A percentile compares a stretch with the other conserved stretches of the same genome.
phyloP scores from a whole-genome alignment of 352 stramenopile genomes.

The Discostella stelligera region DNA sequence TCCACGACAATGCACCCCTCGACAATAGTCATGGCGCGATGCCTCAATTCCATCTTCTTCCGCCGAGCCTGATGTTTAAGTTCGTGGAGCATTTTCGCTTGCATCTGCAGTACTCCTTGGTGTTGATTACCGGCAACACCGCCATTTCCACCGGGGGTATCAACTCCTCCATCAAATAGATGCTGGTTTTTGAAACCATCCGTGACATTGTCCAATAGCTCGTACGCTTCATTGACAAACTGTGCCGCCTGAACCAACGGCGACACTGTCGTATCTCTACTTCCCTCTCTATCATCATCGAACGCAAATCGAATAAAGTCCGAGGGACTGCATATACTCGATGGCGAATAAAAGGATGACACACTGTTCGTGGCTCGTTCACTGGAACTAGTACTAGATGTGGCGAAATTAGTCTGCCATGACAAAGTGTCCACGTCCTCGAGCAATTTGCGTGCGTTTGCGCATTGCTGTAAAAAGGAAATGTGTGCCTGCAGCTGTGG shows the following conservation, averaged over 20 bases:
- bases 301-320: slow-evolving; percentile 15
- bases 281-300: neutral
- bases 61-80: slow-evolving; percentile 15
- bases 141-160: slow-evolving; percentile 16
- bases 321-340: neutral
- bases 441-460: slow-evolving; percentile 22
- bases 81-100: slow-evolving; percentile 22
- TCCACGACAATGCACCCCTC: slow-evolving; percentile 27
- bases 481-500: slow-evolving; percentile 19
- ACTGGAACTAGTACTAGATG: neutral
- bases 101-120: slow-evolving; percentile 16
- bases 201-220: slow-evolving; percentile 8
- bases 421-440: slow-evolving; percentile 48
- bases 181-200: slow-evolving; percentile 14
- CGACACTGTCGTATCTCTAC: neutral
- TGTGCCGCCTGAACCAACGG: slow-evolving; percentile 24
- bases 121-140: neutral
- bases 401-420: slow-evolving; percentile 15
- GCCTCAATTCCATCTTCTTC: slow-evolving; percentile 29
- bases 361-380: neutral
- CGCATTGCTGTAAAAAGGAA: slow-evolving; percentile 7
- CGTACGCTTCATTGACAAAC: slow-evolving; percentile 6
- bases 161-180: slow-evolving; percentile 21
- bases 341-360: slow-evolving; percentile 7
- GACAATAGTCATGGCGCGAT: slow-evolving; percentile 12